Conservation (phyloP, 2,329 filamentous ascomycete species). For the Aspergillus sp. region DNA sequence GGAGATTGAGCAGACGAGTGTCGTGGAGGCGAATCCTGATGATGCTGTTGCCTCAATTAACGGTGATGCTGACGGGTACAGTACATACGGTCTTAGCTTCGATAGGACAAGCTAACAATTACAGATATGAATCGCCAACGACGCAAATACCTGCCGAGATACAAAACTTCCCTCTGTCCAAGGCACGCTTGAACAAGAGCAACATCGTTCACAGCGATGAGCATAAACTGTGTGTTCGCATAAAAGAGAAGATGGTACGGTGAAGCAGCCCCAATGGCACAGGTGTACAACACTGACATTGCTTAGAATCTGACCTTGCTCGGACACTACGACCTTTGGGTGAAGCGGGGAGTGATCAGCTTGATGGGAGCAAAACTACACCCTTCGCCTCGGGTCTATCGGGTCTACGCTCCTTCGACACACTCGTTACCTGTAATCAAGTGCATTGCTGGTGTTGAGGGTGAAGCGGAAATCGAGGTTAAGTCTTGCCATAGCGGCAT, state of each 20-base stretch:
- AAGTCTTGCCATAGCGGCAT: conserved; percentile 42
- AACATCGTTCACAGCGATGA: conserved; percentile 34
- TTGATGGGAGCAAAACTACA: conserved; percentile 54
- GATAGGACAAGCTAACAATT: conserved; percentile 9
- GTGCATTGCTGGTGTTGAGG: conserved; percentile 34
- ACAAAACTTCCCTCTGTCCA: conserved; percentile 36
- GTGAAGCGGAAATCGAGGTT: conserved; percentile 44
- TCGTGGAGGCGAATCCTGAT: conserved; percentile 15
- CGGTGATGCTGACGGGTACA: conserved; percentile 22
- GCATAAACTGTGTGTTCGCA: conserved; percentile 31
- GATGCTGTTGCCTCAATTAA: conserved; percentile 17
- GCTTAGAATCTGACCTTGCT: conserved; percentile 36
- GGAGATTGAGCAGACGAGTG: conserved; percentile 8
- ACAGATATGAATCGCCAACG: conserved; percentile 26
- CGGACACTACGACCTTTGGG: conserved; percentile 54
- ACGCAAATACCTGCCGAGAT: conserved; percentile 22
- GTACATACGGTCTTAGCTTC: neutral
- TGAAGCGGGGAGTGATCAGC: conserved; percentile 50
- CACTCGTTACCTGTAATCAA: conserved; percentile 51
- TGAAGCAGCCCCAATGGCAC: neutral
- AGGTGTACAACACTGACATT: conserved; percentile 11
- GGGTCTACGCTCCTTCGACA: conserved; percentile 51
- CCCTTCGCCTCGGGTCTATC: conserved; percentile 36
- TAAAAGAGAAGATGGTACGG: conserved; percentile 34
- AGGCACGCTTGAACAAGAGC: conserved; percentile 28